A percentile compares a stretch with the other conserved stretches of the same genome.
Conservation (phyloP, 2,329 filamentous ascomycete species). For the Atkinsonella hypoxylon region DNA sequence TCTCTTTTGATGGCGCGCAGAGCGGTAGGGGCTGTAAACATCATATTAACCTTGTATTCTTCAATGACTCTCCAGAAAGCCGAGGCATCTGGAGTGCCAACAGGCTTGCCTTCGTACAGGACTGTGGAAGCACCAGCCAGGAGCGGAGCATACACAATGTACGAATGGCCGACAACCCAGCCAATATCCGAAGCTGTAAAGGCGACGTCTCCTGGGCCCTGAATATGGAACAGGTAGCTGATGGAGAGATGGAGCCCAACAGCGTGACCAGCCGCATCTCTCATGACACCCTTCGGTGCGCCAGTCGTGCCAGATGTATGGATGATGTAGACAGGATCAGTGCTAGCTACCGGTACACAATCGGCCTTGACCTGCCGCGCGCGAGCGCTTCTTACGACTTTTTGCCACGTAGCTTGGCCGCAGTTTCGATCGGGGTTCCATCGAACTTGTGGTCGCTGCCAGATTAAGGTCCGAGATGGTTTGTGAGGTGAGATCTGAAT, state of each 20-base stretch:
- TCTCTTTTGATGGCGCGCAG: constrained; percentile 78
- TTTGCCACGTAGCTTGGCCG: constrained; percentile 71
- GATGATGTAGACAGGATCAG: constrained; percentile 78
- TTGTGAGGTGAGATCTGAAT: constrained; percentile 56
- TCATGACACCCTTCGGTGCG: constrained; percentile 68
- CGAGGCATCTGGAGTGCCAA: constrained; percentile 77
- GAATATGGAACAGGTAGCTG: constrained; percentile 69
- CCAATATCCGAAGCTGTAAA: constrained; percentile 77
- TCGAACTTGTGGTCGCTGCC: constrained; percentile 66
- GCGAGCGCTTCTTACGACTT: constrained; percentile 57
- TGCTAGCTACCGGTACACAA: constrained; percentile 66
- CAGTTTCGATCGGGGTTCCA: constrained; percentile 59
- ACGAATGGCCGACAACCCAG: constrained; percentile 61
- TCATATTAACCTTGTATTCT: constrained; percentile 70
- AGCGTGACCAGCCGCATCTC: constrained; percentile 76
- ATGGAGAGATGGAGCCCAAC: constrained; percentile 77
- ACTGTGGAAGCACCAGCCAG: constrained; percentile 77
- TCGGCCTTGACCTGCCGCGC: constrained; percentile 56
- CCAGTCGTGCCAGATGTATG: constrained; percentile 81
- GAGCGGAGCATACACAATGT: constrained; percentile 81
- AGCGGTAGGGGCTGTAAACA: constrained; percentile 82
- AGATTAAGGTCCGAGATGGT: constrained; percentile 62
- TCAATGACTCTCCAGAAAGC: constrained; percentile 82
- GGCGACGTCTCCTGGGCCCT: constrained; percentile 67
- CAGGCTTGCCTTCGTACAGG: constrained; percentile 86